Conservation (phyloP, 2,329 filamentous ascomycete species). For the Beauveria varroae region DNA sequence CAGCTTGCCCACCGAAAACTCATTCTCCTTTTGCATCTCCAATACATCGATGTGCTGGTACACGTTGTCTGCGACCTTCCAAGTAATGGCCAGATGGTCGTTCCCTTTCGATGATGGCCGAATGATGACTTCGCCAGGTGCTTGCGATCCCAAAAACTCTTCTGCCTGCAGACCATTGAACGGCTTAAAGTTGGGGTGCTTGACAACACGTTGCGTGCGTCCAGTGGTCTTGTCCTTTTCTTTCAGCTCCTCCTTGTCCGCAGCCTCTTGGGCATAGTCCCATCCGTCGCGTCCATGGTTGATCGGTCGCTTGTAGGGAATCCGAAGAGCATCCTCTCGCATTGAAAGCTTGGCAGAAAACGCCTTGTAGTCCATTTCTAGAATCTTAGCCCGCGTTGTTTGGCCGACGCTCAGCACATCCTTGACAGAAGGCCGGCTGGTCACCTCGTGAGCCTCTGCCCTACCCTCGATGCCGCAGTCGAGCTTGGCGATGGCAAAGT, state of each 20-base stretch:
- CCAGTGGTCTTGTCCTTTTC: constrained; percentile 82
- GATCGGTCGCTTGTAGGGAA: constrained; percentile 60
- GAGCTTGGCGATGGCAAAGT: constrained; percentile 87
- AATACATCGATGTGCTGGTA: constrained; percentile 97
- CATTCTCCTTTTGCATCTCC: constrained; percentile 93
- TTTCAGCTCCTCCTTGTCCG: constrained; percentile 73
- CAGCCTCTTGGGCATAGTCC: constrained; percentile 75
- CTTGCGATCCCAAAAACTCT: constrained; percentile 82
- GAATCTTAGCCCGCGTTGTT: constrained; percentile 79
- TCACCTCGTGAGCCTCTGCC: constrained; percentile 75
- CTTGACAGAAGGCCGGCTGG: constrained; percentile 61
- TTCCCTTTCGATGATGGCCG: constrained; percentile 91
- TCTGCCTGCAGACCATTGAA: constrained; percentile 92
- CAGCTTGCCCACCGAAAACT: constrained; percentile 84
- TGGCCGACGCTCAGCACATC: constrained; percentile 73
- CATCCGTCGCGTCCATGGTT: constrained; percentile 75
- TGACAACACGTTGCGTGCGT: constrained; percentile 88
- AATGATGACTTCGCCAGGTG: constrained; percentile 85
- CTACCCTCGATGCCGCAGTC: constrained; percentile 92
- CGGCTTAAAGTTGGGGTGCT: constrained; percentile 90
- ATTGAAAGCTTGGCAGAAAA: constrained; percentile 80
- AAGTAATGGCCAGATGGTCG: constrained; percentile 92
- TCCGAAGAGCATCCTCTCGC: constrained; percentile 70
- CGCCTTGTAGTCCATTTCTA: constrained; percentile 79
- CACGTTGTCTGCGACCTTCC: constrained; percentile 95